phyloP scores from a whole-genome alignment of 129 eudicot species.

The Calendula officinalis region DNA sequence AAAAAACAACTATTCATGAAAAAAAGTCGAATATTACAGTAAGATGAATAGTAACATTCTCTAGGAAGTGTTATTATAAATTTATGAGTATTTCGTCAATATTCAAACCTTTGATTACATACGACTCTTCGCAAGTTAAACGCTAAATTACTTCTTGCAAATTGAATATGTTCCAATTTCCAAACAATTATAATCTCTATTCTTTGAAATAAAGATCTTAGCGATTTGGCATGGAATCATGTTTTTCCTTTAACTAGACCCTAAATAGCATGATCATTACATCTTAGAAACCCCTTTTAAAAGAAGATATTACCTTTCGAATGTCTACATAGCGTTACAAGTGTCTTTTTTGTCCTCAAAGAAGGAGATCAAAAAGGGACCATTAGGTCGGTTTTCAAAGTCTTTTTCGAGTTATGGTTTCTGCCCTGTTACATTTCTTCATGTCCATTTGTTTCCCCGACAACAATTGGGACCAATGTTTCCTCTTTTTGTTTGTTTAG shows the following conservation, averaged over 20 bases:
- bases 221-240: too few species aligned
- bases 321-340: constrained; percentile 15
- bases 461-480: constrained; percentile 75
- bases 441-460: constrained; percentile 51
- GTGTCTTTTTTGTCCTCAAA: constrained; percentile 26
- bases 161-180: too few species aligned
- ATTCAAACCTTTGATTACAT: too few species aligned
- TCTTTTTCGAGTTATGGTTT: constrained; percentile 44
- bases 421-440: constrained; percentile 25
- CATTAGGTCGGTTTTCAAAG: constrained; percentile 41
- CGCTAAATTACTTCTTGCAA: too few species aligned
- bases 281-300: neutral
- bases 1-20: too few species aligned
- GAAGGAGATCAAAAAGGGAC: constrained; percentile 44
- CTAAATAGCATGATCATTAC: constrained; percentile 12
- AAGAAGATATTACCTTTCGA: constrained; percentile 17
- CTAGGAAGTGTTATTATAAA: too few species aligned
- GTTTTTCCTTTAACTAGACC: constrained; percentile 10
- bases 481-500: constrained; percentile 52
- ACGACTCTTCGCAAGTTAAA: too few species aligned
- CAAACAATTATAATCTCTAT: too few species aligned
- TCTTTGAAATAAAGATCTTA: too few species aligned
- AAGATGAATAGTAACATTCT: too few species aligned
- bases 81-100: too few species aligned
- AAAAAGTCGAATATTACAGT: too few species aligned